A percentile compares a stretch with the other conserved stretches of the same genome.
Evolutionary conservation across 768 basidiomycete genomes (phyloP).

Genomic region (Tephrocybe sp.): DNA sequence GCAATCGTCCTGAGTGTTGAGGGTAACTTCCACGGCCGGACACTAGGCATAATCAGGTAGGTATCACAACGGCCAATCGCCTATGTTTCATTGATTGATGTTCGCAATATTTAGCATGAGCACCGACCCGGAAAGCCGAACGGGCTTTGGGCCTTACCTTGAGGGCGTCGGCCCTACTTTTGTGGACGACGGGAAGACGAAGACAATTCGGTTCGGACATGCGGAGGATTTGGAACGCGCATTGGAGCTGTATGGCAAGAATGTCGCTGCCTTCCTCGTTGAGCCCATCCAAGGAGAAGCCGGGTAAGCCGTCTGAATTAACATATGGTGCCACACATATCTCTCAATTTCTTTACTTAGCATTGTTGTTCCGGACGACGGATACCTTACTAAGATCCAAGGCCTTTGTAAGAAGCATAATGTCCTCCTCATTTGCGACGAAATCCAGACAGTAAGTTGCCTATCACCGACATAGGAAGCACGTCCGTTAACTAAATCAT

Average conservation of each 20-base stretch:
- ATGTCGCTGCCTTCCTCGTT: conserved; percentile 90
- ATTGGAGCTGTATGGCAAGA: conserved; percentile 74
- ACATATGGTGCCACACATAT: neutral
- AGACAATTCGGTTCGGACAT: conserved; percentile 80
- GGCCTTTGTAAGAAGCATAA: conserved; percentile 91
- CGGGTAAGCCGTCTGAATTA: conserved; percentile 55
- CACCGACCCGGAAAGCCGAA: conserved; percentile 88
- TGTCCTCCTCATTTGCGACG: conserved; percentile 95
- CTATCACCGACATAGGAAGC: conserved; percentile 11
- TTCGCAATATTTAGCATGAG: conserved; percentile 62
- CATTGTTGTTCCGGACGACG: conserved; percentile 88
- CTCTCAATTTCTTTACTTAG: conserved; percentile 37
- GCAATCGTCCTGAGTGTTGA: conserved; percentile 85
- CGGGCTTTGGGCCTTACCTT: conserved; percentile 91
- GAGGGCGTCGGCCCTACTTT: conserved; percentile 81
- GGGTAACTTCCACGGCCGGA: conserved; percentile 96
- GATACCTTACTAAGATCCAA: conserved; percentile 78
- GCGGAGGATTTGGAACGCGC: conserved; percentile 82
- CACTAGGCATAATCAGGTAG: conserved; percentile 82
- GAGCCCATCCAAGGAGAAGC: conserved; percentile 99
- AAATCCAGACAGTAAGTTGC: conserved; percentile 85
- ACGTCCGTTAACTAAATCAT: neutral
- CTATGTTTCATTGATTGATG: neutral
- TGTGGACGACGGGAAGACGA: conserved; percentile 48
- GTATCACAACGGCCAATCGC: conserved; percentile 15